Percentiles rank a stretch among this genome's conserved stretches.
These are phyloP conservation scores for Suillus decipiens DNA, from an alignment of 768 basidiomycete species.

Conservation along the genomic window DNA sequence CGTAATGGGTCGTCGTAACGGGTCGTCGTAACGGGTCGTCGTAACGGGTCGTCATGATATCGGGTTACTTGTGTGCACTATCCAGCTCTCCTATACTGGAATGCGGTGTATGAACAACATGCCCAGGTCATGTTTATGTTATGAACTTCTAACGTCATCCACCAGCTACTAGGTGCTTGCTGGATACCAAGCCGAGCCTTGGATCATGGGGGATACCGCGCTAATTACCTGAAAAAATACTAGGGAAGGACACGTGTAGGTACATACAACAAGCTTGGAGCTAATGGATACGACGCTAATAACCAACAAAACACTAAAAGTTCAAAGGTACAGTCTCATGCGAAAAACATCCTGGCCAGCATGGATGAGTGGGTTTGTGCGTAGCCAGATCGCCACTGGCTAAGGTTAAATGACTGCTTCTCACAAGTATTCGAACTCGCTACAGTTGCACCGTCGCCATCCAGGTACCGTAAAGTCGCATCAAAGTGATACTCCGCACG, in stretches of 20 bases:
- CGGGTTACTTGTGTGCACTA: not conserved
- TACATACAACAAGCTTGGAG: not conserved
- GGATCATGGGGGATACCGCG: not conserved
- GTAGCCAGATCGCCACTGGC: slow-evolving; percentile 37
- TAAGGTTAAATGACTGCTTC: slow-evolving; percentile 26
- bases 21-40: not conserved
- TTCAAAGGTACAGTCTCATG: not conserved
- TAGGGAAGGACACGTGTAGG: not conserved
- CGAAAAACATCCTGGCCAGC: slow-evolving; percentile 33
- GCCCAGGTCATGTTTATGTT: not conserved
- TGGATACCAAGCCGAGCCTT: not conserved
- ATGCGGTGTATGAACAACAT: not conserved
- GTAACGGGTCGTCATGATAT: not conserved
- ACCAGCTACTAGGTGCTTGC: not conserved
- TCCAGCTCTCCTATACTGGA: not conserved
- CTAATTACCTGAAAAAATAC: not conserved
- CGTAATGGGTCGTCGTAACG: not conserved
- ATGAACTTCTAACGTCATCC: not conserved
- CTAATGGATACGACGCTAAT: not conserved
- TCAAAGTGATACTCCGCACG: slow-evolving; percentile 55
- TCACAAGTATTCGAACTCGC: slow-evolving; percentile 22
- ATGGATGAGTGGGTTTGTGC: slow-evolving; percentile 30
- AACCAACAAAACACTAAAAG: not conserved
- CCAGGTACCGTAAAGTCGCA: slow-evolving; percentile 36
- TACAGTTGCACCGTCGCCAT: slow-evolving; percentile 34